Conservation (phyloP, 176 grass and related monocot species). For the Oryza glaberrima region DNA sequence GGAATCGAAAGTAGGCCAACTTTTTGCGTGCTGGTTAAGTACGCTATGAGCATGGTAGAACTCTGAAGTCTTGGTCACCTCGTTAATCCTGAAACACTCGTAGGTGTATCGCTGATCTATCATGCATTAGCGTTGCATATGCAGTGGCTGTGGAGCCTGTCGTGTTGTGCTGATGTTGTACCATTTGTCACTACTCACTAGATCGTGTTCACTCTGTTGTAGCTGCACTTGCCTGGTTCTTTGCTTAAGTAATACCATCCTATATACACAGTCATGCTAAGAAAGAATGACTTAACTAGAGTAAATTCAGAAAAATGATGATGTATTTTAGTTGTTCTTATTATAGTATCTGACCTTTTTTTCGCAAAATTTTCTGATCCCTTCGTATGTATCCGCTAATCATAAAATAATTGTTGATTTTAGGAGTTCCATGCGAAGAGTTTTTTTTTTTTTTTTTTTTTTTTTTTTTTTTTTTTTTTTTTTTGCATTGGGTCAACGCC, state of each 20-base stretch:
- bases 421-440: not conserved
- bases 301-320: not conserved
- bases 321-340: not conserved
- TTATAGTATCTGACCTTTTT: not conserved
- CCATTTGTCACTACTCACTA: no score
- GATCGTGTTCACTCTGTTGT: not conserved
- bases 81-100: not conserved
- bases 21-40: no score
- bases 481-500: not conserved
- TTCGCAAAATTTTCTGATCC: not conserved
- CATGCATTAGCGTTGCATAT: not conserved
- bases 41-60: not conserved
- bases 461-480: slow-evolving; percentile 16
- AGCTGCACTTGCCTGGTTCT: slow-evolving; percentile 6
- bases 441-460: slow-evolving; percentile 9
- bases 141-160: no score
- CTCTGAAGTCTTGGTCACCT: not conserved
- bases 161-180: not conserved
- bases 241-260: not conserved
- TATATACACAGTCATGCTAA: not conserved
- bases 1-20: not conserved
- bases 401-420: not conserved
- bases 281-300: not conserved
- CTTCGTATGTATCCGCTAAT: not conserved
- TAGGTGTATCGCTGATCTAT: not conserved